Evolutionary conservation across 495 filamentous ascomycete genomes (phyloP).

Genomic region (Penicillium odoratum): DNA sequence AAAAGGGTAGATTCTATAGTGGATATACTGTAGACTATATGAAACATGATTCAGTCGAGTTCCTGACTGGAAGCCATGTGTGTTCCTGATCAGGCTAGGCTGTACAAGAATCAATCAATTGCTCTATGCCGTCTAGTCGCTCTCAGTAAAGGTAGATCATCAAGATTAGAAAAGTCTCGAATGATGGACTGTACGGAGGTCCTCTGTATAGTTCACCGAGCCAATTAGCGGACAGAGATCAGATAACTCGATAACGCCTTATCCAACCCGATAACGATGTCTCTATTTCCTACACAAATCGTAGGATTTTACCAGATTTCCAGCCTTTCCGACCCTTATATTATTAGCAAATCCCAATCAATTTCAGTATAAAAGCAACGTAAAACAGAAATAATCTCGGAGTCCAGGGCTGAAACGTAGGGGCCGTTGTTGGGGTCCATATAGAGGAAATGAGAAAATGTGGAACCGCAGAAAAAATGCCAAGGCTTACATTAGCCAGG

Average conservation of each 20-base stretch:
- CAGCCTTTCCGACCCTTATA: background rate
- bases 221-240: background rate
- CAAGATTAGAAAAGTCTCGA: no score
- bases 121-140: no score
- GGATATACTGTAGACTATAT: no score
- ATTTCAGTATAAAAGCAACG: background rate
- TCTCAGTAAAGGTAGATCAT: no score
- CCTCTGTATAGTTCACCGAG: background rate
- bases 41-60: no score
- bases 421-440: slow-evolving; percentile 3
- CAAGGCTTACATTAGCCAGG: slow-evolving; percentile 31
- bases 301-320: background rate
- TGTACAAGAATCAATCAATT: no score
- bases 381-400: background rate
- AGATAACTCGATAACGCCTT: background rate
- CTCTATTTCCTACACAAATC: background rate
- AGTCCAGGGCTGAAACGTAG: background rate
- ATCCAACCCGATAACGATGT: background rate
- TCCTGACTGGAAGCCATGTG: no score
- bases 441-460: slow-evolving; percentile 9
- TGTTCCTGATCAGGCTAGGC: no score
- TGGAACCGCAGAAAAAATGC: slow-evolving; percentile 23
- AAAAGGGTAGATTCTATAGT: no score
- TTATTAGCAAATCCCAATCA: background rate
- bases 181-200: no score